These are phyloP conservation scores for Physaria fendleri DNA, from an alignment of 345 rosid genomes.

Conservation along the genomic window DNA sequence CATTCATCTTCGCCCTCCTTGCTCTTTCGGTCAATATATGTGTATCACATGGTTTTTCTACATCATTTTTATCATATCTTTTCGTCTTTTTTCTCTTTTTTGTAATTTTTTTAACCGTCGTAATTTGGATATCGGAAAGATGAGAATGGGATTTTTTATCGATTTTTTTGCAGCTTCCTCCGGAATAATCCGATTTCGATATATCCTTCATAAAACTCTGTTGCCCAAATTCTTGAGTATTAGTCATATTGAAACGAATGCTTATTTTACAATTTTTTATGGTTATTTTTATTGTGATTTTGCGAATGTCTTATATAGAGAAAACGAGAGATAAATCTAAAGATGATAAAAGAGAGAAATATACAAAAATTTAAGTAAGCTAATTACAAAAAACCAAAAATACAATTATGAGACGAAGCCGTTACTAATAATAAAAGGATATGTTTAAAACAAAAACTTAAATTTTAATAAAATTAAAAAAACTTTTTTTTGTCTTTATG, in stretches of 20 bases:
- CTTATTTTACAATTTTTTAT: conserved; percentile 8
- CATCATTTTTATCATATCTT: not conserved
- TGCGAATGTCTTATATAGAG: conserved; percentile 2
- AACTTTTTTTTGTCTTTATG: no score
- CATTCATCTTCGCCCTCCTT: conserved; percentile 74
- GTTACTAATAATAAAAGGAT: no score
- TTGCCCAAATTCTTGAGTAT: conserved; percentile 27
- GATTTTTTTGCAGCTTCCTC: not conserved
- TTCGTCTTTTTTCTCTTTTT: conserved; percentile 3
- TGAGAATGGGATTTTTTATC: conserved; percentile 5
- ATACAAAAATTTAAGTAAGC: not conserved
- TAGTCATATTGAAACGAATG: conserved; percentile 23
- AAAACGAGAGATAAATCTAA: conserved; percentile 11
- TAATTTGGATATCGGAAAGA: not conserved
- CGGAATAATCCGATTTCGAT: conserved; percentile 33
- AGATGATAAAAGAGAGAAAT: conserved; percentile 23
- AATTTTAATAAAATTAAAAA: no score
- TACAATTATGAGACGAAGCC: no score
- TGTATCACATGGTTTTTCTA: conserved; percentile 31
- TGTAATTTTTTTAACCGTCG: not conserved
- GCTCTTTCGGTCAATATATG: conserved; percentile 81
- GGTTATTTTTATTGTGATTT: conserved; percentile 8
- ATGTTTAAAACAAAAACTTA: no score
- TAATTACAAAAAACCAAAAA: conserved; percentile 28
- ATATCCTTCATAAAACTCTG: conserved; percentile 34